Evolutionary conservation across 2,329 filamentous ascomycete genomes (phyloP).

Genomic region (Trichoderma citrinoviride): DNA sequence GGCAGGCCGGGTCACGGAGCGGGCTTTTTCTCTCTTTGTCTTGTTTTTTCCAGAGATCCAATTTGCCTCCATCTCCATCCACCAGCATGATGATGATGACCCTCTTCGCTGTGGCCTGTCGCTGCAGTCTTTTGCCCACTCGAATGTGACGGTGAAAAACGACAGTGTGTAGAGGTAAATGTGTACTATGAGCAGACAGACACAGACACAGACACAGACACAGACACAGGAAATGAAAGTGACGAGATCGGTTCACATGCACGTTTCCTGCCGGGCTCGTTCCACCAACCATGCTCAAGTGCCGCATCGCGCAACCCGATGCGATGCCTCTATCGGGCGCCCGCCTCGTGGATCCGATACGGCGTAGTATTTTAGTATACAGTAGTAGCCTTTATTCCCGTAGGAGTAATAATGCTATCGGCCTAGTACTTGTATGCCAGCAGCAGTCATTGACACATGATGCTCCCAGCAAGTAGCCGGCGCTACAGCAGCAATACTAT

Average conservation of each 20-base stretch:
- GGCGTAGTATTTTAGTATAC: too few relatives aligned
- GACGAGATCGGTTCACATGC: slow-evolving; percentile 9
- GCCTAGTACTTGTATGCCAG: neutral
- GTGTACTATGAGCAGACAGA: too few relatives aligned
- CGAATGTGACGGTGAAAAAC: neutral
- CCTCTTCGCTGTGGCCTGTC: neutral
- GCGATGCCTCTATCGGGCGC: slow-evolving; percentile 8
- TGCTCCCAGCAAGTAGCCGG: neutral
- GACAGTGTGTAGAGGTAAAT: too few relatives aligned
- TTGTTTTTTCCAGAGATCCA: too few relatives aligned
- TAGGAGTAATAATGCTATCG: slow-evolving; percentile 4
- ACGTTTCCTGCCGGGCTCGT: neutral
- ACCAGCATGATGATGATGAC: neutral
- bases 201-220: too few relatives aligned
- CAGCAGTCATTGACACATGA: neutral
- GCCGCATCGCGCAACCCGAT: slow-evolving; percentile 1
- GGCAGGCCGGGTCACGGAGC: neutral
- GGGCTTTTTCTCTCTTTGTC: too few relatives aligned
- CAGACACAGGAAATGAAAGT: neutral
- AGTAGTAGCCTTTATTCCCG: slow-evolving; percentile 14
- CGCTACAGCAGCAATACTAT: neutral
- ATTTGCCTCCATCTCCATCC: too few relatives aligned
- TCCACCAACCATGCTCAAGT: neutral
- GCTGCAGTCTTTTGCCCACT: neutral
- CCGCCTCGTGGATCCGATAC: slow-evolving; percentile 2